Evolutionary conservation across 106 monocot genomes (phyloP).

Genomic region (Acanthochlamys bracteata): DNA sequence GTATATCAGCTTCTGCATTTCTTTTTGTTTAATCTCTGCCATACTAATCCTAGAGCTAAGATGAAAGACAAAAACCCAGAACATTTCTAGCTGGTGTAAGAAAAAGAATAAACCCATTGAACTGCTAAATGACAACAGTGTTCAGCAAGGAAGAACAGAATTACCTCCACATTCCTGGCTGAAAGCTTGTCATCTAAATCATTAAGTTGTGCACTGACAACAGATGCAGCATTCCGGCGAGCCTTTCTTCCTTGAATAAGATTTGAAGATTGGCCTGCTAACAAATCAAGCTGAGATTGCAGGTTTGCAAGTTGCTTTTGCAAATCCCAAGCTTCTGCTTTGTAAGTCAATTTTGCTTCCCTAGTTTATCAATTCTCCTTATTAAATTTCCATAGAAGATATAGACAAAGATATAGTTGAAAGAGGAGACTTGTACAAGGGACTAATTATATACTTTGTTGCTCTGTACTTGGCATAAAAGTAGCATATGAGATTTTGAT

Average conservation of each 20-base stretch:
- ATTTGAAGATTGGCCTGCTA: constrained; percentile 72
- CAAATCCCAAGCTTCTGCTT: constrained; percentile 75
- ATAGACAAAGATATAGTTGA: not conserved
- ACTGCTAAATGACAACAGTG: too few species aligned
- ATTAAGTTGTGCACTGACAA: constrained; percentile 60
- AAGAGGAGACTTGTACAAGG: not conserved
- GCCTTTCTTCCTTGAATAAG: constrained; percentile 81
- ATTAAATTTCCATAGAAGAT: not conserved
- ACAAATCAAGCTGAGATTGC: constrained; percentile 78
- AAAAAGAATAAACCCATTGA: not conserved
- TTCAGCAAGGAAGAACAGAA: not conserved
- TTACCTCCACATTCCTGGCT: constrained; percentile 77
- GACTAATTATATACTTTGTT: too few species aligned
- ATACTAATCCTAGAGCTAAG: not conserved
- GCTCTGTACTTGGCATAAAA: too few species aligned
- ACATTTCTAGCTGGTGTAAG: not conserved
- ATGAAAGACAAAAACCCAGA: not conserved
- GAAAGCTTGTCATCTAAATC: constrained; percentile 78
- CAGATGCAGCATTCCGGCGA: constrained; percentile 59
- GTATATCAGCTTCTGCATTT: not conserved
- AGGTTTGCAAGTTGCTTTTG: constrained; percentile 76
- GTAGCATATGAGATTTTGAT: too few species aligned
- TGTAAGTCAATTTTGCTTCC: constrained; percentile 78
- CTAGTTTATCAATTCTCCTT: constrained; percentile 12
- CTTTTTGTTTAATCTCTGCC: not conserved